phyloP scores from a whole-genome alignment of 1,139 yeast genomes.

The Taiozyma sp. region DNA sequence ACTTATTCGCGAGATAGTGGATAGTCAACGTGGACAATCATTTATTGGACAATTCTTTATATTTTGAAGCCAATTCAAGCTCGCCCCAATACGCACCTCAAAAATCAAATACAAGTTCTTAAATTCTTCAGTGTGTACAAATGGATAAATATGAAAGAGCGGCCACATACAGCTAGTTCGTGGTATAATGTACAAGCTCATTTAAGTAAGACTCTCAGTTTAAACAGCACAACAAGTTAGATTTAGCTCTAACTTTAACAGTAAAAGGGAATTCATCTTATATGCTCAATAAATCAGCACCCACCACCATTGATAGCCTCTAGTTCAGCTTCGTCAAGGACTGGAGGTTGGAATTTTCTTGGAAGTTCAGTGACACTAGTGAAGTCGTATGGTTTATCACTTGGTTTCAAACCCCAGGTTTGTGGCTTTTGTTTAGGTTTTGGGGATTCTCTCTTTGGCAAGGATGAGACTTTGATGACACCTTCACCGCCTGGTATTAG shows the following conservation, averaged over 20 bases:
- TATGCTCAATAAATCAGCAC: constrained; percentile 12
- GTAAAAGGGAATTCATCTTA: not conserved
- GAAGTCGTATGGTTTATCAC: constrained; percentile 20
- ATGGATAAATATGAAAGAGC: not conserved
- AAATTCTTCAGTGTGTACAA: not conserved
- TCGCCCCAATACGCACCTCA: not conserved
- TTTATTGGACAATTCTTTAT: too few species aligned
- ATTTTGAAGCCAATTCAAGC: too few species aligned
- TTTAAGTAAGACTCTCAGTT: not conserved
- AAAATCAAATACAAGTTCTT: not conserved
- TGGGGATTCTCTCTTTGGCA: constrained; percentile 12
- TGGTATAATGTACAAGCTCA: not conserved
- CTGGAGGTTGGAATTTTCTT: constrained; percentile 18
- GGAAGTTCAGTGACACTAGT: constrained; percentile 18
- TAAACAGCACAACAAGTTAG: not conserved
- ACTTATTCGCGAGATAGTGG: too few species aligned
- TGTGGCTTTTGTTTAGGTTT: constrained; percentile 7
- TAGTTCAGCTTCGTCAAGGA: constrained; percentile 17
- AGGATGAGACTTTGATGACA: constrained; percentile 11
- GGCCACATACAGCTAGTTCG: not conserved
- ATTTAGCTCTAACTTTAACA: not conserved
- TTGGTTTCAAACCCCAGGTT: constrained; percentile 9
- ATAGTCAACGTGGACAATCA: too few species aligned
- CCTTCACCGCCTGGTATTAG: constrained; percentile 21
- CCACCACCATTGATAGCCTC: constrained; percentile 24